A percentile compares a stretch with the other conserved stretches of the same genome.
Evolutionary conservation across 2,329 filamentous ascomycete genomes (phyloP).

Genomic region (Daldinia sp.): DNA sequence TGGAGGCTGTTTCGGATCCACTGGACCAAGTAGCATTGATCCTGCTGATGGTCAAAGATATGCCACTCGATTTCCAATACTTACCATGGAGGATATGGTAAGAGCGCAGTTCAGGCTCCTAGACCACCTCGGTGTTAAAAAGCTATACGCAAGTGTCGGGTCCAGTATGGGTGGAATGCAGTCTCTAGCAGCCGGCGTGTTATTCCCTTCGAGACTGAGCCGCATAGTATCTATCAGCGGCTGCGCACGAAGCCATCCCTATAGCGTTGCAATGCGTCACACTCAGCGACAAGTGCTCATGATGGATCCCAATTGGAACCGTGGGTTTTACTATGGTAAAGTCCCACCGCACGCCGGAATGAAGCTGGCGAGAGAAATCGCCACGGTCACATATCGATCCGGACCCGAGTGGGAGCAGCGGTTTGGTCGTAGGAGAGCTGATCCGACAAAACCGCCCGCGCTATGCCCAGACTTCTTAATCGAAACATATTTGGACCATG

Average conservation of each 20-base stretch:
- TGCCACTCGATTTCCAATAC: slow-evolving; percentile 92
- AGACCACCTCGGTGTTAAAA: slow-evolving; percentile 79
- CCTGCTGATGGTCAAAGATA: slow-evolving; percentile 89
- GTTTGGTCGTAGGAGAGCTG: slow-evolving; percentile 88
- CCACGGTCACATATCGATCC: slow-evolving; percentile 95
- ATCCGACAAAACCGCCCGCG: slow-evolving; percentile 86
- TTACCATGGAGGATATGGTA: slow-evolving; percentile 98
- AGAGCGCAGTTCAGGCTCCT: slow-evolving; percentile 92
- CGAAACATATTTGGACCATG: slow-evolving; percentile 97
- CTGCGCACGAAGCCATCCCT: slow-evolving; percentile 93
- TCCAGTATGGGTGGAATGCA: slow-evolving; percentile 99
- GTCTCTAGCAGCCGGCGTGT: slow-evolving; percentile 84
- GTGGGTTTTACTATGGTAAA: slow-evolving; percentile 90
- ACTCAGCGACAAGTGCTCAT: slow-evolving; percentile 97
- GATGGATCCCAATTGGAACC: slow-evolving; percentile 98
- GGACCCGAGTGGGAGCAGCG: slow-evolving; percentile 98
- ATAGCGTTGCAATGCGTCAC: slow-evolving; percentile 98
- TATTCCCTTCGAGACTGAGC: slow-evolving; percentile 85
- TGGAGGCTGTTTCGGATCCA: slow-evolving; percentile 95
- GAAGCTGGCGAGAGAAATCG: slow-evolving; percentile 97
- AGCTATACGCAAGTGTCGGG: slow-evolving; percentile 91
- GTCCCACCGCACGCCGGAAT: slow-evolving; percentile 95
- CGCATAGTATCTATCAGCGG: slow-evolving; percentile 91
- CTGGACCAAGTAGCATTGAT: slow-evolving; percentile 88
- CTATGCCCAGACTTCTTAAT: slow-evolving; percentile 98